A percentile compares a stretch with the other conserved stretches of the same genome.
Conservation (phyloP, 805 yeast species). For the Ogataea nitratoaversa region DNA sequence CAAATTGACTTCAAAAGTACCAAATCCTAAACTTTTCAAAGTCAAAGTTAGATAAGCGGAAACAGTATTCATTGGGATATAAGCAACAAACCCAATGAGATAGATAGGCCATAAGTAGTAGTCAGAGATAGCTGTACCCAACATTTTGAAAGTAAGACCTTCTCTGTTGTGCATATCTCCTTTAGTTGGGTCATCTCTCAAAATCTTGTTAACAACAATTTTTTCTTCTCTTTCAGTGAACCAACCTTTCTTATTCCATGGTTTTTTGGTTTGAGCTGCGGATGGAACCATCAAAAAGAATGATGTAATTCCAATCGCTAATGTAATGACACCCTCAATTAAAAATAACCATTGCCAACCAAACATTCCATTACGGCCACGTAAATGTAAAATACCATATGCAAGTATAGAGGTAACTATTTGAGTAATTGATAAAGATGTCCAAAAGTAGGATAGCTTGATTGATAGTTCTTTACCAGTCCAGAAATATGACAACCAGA, state of each 20-base stretch:
- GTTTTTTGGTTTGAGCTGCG: conserved; percentile 26
- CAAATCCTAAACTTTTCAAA: conserved; percentile 46
- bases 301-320: too few relatives aligned
- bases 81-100: conserved; percentile 39
- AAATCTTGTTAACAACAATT: conserved; percentile 53
- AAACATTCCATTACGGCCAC: too few relatives aligned
- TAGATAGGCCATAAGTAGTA: conserved; percentile 56
- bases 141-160: conserved; percentile 39
- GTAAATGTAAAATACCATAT: too few relatives aligned
- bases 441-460: too few relatives aligned
- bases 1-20: conserved; percentile 48
- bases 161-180: conserved; percentile 64
- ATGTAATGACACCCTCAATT: too few relatives aligned
- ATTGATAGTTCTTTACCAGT: too few relatives aligned
- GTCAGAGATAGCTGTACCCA: conserved; percentile 41
- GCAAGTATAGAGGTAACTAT: too few relatives aligned
- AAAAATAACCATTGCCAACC: too few relatives aligned
- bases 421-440: too few relatives aligned
- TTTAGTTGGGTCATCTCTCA: too few relatives aligned
- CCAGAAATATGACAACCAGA: too few relatives aligned
- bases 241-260: conserved; percentile 33
- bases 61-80: conserved; percentile 36
- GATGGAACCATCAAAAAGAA: too few relatives aligned
- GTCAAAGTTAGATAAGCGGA: conserved; percentile 44
- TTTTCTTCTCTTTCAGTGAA: conserved; percentile 51